Percentiles rank a stretch among this genome's conserved stretches.
Evolutionary conservation across 768 basidiomycete genomes (phyloP).

Genomic region (Russula virescens): DNA sequence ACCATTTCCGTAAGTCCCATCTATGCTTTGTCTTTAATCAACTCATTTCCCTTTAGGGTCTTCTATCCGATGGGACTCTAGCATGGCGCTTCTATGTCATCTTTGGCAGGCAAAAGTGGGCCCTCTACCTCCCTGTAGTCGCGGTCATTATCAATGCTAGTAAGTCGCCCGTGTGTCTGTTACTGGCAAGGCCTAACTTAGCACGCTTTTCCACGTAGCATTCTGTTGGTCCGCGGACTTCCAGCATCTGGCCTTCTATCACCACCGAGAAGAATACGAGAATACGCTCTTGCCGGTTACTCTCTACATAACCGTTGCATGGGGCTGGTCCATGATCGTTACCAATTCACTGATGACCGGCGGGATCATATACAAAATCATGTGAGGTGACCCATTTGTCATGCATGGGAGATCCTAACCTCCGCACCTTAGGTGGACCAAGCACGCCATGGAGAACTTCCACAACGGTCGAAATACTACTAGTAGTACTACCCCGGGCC

Average conservation of each 20-base stretch:
- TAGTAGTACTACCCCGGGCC: too few species aligned
- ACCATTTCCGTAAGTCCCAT: constrained; percentile 2
- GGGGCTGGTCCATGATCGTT: constrained; percentile 28
- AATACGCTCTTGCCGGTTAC: constrained; percentile 20
- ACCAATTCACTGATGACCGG: constrained; percentile 26
- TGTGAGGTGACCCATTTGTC: constrained; percentile 16
- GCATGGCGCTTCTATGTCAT: constrained; percentile 28
- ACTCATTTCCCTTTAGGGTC: constrained; percentile 16
- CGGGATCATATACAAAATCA: constrained; percentile 25
- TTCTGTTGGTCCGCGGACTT: constrained; percentile 26
- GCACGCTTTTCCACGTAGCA: constrained; percentile 9
- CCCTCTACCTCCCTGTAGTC: constrained; percentile 22
- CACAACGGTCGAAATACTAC: too few species aligned
- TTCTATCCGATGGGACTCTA: constrained; percentile 26
- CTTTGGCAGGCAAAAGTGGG: constrained; percentile 23
- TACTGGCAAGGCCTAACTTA: not conserved
- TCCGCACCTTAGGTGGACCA: not conserved
- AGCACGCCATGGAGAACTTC: not conserved
- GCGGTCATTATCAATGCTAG: constrained; percentile 24
- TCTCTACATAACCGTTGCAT: constrained; percentile 25
- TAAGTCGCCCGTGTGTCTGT: constrained; percentile 3
- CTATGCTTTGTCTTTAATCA: not conserved
- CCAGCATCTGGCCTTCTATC: constrained; percentile 24
- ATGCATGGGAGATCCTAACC: not conserved
- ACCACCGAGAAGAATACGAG: constrained; percentile 17